Conservation (phyloP, 139 green algal genomes). For the Chlorella sorokiniana region DNA sequence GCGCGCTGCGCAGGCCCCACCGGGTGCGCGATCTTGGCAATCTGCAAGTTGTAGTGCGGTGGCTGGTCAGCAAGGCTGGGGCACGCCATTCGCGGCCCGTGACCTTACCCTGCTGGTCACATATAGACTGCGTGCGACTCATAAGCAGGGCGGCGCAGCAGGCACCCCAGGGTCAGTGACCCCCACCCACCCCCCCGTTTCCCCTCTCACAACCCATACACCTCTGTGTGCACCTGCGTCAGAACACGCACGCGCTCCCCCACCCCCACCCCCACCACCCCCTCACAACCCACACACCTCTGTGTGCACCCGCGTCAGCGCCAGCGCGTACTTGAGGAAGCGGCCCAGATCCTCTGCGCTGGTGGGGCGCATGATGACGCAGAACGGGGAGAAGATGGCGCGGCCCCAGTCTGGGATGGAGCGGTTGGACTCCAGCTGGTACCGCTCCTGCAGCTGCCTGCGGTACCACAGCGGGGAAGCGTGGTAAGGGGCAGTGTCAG, state of each 20-base stretch:
- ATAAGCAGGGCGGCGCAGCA: too few species aligned
- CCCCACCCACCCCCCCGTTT: too few species aligned
- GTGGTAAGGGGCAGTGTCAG: background rate
- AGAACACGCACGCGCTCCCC: constrained; percentile 64
- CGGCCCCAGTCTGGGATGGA: constrained; percentile 75
- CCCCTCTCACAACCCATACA: constrained; percentile 17
- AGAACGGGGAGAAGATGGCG: constrained; percentile 76
- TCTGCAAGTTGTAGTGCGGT: background rate
- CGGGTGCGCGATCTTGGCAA: constrained; percentile 21
- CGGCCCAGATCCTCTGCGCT: constrained; percentile 45
- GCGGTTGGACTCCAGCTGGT: constrained; percentile 51
- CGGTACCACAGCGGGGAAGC: background rate
- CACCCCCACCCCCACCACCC: too few species aligned
- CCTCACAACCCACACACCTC: constrained; percentile 29
- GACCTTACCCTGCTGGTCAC: too few species aligned
- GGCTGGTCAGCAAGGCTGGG: background rate
- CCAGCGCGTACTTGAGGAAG: constrained; percentile 72
- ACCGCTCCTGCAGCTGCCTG: constrained; percentile 66
- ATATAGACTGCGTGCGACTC: too few species aligned
- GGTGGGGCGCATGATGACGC: constrained; percentile 65
- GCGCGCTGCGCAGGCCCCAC: background rate
- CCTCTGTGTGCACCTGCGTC: constrained; percentile 49
- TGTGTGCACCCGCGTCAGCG: constrained; percentile 52
- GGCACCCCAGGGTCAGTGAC: too few species aligned
- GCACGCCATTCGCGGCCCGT: too few species aligned